Percentiles rank a stretch among this genome's conserved stretches.
Evolutionary conservation across 2,329 filamentous ascomycete genomes (phyloP).

Genomic region (Fusarium longipes): DNA sequence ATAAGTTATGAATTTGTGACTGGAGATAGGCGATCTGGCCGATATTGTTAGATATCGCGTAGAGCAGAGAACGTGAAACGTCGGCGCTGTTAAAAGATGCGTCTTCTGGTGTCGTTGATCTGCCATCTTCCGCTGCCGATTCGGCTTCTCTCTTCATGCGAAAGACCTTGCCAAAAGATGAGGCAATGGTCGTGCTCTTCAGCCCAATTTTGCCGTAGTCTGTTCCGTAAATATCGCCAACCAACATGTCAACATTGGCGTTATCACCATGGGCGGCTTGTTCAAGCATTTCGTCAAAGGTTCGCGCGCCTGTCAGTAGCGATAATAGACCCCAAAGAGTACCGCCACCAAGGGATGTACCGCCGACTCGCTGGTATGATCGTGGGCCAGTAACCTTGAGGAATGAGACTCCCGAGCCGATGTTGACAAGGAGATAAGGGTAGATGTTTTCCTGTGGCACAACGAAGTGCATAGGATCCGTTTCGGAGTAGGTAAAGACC

Average conservation of each 20-base stretch:
- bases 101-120: constrained; percentile 61
- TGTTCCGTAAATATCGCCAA: constrained; percentile 96
- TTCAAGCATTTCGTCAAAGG: constrained; percentile 97
- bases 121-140: constrained; percentile 78
- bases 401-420: constrained; percentile 96
- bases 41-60: constrained; percentile 97
- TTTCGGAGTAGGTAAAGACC: constrained; percentile 95
- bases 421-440: constrained; percentile 97
- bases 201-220: constrained; percentile 97
- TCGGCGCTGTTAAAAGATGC: constrained; percentile 78
- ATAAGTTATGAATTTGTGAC: constrained; percentile 90
- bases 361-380: constrained; percentile 89
- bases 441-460: constrained; percentile 84
- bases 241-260: constrained; percentile 91
- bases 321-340: constrained; percentile 96
- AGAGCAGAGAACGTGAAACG: constrained; percentile 89
- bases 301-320: constrained; percentile 89
- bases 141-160: constrained; percentile 90
- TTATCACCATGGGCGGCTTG: constrained; percentile 94
- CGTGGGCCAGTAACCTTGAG: constrained; percentile 94
- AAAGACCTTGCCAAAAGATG: constrained; percentile 96
- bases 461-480: constrained; percentile 89
- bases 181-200: constrained; percentile 95
- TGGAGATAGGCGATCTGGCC: constrained; percentile 98
- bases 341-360: constrained; percentile 94